phyloP scores from a whole-genome alignment of 129 eudicot genomes.

The Centrapalus pauciflorus region DNA sequence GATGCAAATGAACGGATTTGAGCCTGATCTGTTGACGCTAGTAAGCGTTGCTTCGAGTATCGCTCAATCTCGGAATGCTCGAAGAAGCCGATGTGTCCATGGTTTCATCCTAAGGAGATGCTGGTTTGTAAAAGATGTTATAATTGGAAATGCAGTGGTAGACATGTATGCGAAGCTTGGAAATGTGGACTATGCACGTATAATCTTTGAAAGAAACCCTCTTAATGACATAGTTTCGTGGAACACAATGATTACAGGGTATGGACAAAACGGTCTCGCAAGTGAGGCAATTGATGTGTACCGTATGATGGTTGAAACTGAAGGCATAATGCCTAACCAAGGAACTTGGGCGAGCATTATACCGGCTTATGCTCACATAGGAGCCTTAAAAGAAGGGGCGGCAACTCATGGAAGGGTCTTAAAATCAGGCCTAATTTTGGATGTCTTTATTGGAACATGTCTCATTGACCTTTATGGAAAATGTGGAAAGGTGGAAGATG shows the following conservation, averaged over 20 bases:
- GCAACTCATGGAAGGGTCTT: slow-evolving; percentile 50
- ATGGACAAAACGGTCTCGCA: slow-evolving; percentile 84
- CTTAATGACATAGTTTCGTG: slow-evolving; percentile 69
- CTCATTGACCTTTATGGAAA: slow-evolving; percentile 83
- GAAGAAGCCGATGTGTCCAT: slow-evolving; percentile 48
- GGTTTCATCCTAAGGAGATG: slow-evolving; percentile 53
- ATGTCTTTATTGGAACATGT: slow-evolving; percentile 67
- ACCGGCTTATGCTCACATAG: slow-evolving; percentile 87
- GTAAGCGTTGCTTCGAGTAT: slow-evolving; percentile 73
- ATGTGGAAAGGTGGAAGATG: slow-evolving; percentile 72
- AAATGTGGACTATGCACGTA: slow-evolving; percentile 39
- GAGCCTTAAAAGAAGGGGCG: slow-evolving; percentile 72
- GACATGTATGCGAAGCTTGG: slow-evolving; percentile 95
- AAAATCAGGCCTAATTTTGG: slow-evolving; percentile 42
- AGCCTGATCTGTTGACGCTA: slow-evolving; percentile 65
- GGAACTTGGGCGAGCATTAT: slow-evolving; percentile 79
- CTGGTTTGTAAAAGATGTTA: slow-evolving; percentile 51
- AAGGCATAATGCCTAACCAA: slow-evolving; percentile 47
- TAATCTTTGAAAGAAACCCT: slow-evolving; percentile 40
- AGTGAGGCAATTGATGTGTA: slow-evolving; percentile 70
- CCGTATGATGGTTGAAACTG: slow-evolving; percentile 33
- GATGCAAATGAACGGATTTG: slow-evolving; percentile 40
- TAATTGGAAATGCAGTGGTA: slow-evolving; percentile 64
- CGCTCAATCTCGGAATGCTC: slow-evolving; percentile 54
- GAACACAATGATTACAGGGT: slow-evolving; percentile 87